These are phyloP conservation scores for Farysia itapuensis DNA, from an alignment of 1,284 basidiomycete species.

Conservation along the genomic window DNA sequence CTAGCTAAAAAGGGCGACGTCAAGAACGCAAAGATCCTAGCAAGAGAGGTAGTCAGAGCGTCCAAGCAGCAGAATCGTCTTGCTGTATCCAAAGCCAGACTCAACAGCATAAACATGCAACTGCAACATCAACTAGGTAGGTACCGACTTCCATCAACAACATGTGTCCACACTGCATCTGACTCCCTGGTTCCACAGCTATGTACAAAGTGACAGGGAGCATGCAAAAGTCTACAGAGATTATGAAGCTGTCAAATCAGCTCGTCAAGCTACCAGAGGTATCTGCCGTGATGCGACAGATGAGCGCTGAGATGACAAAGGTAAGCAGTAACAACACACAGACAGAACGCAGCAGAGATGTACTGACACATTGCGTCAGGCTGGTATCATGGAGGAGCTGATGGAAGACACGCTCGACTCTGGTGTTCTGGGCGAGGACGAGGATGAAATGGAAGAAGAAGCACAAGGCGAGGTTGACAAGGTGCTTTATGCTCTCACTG, in stretches of 20 bases:
- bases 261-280: conserved; percentile 91
- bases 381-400: conserved; percentile 63
- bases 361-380: conserved; percentile 13
- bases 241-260: conserved; percentile 95
- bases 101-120: conserved; percentile 89
- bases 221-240: conserved; percentile 95
- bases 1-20: conserved; percentile 88
- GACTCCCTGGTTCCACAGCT: conserved; percentile 65
- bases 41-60: conserved; percentile 89
- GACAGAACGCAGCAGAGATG: not conserved
- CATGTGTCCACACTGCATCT: no score
- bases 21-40: conserved; percentile 87
- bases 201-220: conserved; percentile 96
- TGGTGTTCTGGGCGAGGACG: conserved; percentile 66
- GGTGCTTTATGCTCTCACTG: conserved; percentile 90
- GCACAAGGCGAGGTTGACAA: conserved; percentile 97
- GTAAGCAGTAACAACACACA: conserved; percentile 2
- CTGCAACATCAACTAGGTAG: conserved; percentile 88
- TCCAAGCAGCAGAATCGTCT: conserved; percentile 92
- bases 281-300: conserved; percentile 87
- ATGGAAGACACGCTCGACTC: conserved; percentile 62
- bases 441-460: conserved; percentile 92
- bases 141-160: conserved; percentile 48
- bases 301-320: conserved; percentile 99
- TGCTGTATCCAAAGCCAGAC: conserved; percentile 85